phyloP scores from a whole-genome alignment of 192 early-diverging fungal species.

The Phlyctochytrium bullatum region DNA sequence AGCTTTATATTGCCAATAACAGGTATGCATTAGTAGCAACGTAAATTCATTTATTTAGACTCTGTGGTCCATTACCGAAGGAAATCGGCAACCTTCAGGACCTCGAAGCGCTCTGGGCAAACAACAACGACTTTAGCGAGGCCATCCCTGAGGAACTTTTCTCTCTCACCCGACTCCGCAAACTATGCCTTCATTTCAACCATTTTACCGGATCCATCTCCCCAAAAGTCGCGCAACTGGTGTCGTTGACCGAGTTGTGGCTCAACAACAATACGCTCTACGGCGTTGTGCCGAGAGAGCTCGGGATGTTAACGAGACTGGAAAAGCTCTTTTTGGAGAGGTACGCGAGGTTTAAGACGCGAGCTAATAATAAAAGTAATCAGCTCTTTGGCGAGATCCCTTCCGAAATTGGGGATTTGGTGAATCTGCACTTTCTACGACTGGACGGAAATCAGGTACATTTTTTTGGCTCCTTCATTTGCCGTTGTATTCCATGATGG shows the following conservation, averaged over 20 bases:
- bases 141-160: slow-evolving; percentile 5
- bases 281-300: slow-evolving; percentile 3
- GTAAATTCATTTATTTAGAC: no score
- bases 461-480: no score
- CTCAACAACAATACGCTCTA: slow-evolving; percentile 4
- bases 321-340: slow-evolving; percentile 9
- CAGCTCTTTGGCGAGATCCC: slow-evolving; percentile 7
- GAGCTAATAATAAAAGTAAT: neutral
- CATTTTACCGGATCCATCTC: neutral
- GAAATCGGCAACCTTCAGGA: neutral
- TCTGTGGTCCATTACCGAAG: slow-evolving; percentile 6
- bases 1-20: slow-evolving; percentile 9
- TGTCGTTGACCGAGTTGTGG: neutral
- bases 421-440: neutral
- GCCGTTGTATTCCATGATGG: no score
- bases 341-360: neutral
- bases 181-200: neutral
- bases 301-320: neutral
- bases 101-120: neutral
- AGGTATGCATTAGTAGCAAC: no score
- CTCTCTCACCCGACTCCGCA: neutral
- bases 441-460: no score
- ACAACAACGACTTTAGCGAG: slow-evolving; percentile 6
- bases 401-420: neutral
- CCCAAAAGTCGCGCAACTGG: neutral